Conservation (phyloP, 78 protist genomes). For the Planoprotostelium fungivorum region DNA sequence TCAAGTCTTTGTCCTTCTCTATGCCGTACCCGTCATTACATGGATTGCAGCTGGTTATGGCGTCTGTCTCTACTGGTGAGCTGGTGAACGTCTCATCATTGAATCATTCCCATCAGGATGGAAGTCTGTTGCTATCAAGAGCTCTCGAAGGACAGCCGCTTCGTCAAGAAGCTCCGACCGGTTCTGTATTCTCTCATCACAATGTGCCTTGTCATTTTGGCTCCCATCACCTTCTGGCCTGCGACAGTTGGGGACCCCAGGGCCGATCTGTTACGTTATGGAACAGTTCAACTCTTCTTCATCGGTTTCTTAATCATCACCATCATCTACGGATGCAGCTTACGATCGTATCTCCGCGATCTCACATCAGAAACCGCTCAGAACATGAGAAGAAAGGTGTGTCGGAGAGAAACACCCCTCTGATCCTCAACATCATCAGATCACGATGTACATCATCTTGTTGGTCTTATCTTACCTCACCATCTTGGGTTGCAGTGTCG, state of each 20-base stretch:
- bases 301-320: not conserved
- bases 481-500: not conserved
- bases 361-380: not conserved
- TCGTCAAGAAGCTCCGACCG: not conserved
- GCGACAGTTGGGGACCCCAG: not conserved
- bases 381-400: not conserved
- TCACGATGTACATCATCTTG: not conserved
- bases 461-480: not conserved
- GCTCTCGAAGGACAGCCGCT: not conserved
- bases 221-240: not conserved
- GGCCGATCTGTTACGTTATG: not conserved
- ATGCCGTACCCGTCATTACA: not conserved
- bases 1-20: not conserved
- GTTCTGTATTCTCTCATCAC: not conserved
- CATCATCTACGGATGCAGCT: not conserved
- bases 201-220: not conserved
- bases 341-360: not conserved
- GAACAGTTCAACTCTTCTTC: not conserved
- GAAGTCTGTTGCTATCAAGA: not conserved
- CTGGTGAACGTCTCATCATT: not conserved
- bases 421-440: no score
- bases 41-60: not conserved
- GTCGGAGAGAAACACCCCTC: not conserved
- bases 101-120: not conserved
- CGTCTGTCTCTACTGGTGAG: not conserved